Conservation (phyloP, 495 filamentous ascomycete genomes). For the Collariella sp. region DNA sequence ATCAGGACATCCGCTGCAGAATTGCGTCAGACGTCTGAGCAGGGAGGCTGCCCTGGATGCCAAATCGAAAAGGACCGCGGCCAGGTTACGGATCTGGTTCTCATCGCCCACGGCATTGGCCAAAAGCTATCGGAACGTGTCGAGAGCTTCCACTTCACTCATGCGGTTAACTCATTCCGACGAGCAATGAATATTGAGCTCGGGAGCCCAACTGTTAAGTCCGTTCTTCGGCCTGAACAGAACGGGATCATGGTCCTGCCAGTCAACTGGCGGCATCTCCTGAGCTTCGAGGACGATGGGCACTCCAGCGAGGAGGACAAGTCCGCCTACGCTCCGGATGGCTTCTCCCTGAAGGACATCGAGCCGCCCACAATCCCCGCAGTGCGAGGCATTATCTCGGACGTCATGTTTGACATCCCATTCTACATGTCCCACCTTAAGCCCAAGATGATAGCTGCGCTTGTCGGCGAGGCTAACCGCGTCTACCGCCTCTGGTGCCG, state of each 20-base stretch:
- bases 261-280: slow-evolving; percentile 77
- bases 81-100: slow-evolving; percentile 73
- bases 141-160: slow-evolving; percentile 94
- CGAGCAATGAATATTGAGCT: slow-evolving; percentile 79
- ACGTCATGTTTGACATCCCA: slow-evolving; percentile 96
- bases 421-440: slow-evolving; percentile 96
- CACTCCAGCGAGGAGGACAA: slow-evolving; percentile 42
- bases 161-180: slow-evolving; percentile 87
- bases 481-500: slow-evolving; percentile 88
- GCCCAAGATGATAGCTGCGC: slow-evolving; percentile 82
- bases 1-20: slow-evolving; percentile 9
- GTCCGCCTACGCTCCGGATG: slow-evolving; percentile 41
- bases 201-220: slow-evolving; percentile 60
- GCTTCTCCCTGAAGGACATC: slow-evolving; percentile 78
- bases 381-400: slow-evolving; percentile 81
- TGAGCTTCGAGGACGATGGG: slow-evolving; percentile 74
- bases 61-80: slow-evolving; percentile 54
- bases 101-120: slow-evolving; percentile 92
- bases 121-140: slow-evolving; percentile 94
- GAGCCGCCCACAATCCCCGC: slow-evolving; percentile 84
- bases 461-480: slow-evolving; percentile 86
- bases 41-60: slow-evolving; percentile 40
- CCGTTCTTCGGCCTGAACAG: slow-evolving; percentile 58
- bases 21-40: slow-evolving; percentile 20
- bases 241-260: slow-evolving; percentile 51